These are phyloP conservation scores for Handroanthus guayacan DNA, from an alignment of 257 asterid genomes.

Conservation along the genomic window DNA sequence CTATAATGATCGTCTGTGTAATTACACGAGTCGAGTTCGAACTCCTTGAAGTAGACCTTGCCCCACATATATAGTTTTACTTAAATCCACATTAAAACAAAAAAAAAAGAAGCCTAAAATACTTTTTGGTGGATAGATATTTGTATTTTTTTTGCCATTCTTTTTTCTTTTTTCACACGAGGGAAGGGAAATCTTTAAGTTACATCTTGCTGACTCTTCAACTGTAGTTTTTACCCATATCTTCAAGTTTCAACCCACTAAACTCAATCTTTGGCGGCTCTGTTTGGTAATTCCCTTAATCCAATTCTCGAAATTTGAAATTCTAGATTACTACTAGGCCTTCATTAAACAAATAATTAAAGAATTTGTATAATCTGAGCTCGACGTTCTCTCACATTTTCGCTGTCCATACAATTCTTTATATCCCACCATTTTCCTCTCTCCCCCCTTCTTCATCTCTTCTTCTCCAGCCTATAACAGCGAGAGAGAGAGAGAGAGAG, in stretches of 20 bases:
- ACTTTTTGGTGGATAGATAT: background rate
- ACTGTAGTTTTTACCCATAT: background rate
- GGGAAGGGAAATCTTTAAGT: background rate
- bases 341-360: conserved; percentile 13
- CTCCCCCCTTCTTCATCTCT: conserved; percentile 36
- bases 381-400: conserved; percentile 36
- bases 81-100: too few species aligned
- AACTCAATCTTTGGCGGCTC: conserved; percentile 41
- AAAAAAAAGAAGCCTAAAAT: too few species aligned
- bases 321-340: background rate
- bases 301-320: background rate
- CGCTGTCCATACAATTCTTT: conserved; percentile 58
- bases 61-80: too few species aligned
- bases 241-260: conserved; percentile 22
- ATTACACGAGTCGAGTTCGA: too few species aligned
- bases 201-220: background rate
- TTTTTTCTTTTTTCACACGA: background rate
- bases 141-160: background rate
- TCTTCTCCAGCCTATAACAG: conserved; percentile 43
- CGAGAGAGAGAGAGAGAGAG: background rate
- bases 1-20: too few species aligned
- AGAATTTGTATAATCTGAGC: conserved; percentile 36
- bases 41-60: too few species aligned
- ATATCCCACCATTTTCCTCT: conserved; percentile 28
- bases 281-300: background rate